phyloP scores from a whole-genome alignment of 345 rosid species.

The Hypericum perforatum region DNA sequence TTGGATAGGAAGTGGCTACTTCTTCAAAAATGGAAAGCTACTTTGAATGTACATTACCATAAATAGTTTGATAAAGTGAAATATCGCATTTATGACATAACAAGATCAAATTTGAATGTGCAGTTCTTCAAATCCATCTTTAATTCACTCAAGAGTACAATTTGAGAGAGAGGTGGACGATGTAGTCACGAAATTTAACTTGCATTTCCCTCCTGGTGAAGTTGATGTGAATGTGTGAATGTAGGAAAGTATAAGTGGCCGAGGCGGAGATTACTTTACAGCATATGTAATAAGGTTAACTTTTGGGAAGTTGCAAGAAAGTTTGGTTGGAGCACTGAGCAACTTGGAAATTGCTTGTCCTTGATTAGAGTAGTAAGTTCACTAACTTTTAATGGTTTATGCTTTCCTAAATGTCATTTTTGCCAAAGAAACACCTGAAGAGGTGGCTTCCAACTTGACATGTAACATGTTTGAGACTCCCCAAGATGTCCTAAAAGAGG shows the following conservation, averaged over 20 bases:
- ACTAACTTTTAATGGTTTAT: too few relatives aligned
- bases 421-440: constrained; percentile 5
- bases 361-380: too few relatives aligned
- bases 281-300: constrained; percentile 2
- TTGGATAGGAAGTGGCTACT: constrained; percentile 10
- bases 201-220: constrained; percentile 6
- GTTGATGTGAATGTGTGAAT: too few relatives aligned
- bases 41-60: background rate
- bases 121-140: constrained; percentile 1
- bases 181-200: constrained; percentile 2
- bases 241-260: constrained; percentile 3
- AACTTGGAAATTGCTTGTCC: constrained; percentile 3
- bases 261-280: constrained; percentile 1
- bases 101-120: background rate
- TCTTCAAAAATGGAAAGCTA: constrained; percentile 7
- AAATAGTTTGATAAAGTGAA: constrained; percentile 3
- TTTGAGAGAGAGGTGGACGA: constrained; percentile 10
- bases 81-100: background rate
- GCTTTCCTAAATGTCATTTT: background rate
- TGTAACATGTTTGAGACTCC: constrained; percentile 9
- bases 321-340: constrained; percentile 10
- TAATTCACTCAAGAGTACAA: constrained; percentile 6
- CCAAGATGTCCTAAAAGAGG: constrained; percentile 6
- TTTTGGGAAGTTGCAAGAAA: constrained; percentile 10
- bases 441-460: constrained; percentile 5